Evolutionary conservation across 345 rosid species (phyloP), one percentile per base, ranked within the genome.

Genomic region (Barbarea vulgaris): DNA sequence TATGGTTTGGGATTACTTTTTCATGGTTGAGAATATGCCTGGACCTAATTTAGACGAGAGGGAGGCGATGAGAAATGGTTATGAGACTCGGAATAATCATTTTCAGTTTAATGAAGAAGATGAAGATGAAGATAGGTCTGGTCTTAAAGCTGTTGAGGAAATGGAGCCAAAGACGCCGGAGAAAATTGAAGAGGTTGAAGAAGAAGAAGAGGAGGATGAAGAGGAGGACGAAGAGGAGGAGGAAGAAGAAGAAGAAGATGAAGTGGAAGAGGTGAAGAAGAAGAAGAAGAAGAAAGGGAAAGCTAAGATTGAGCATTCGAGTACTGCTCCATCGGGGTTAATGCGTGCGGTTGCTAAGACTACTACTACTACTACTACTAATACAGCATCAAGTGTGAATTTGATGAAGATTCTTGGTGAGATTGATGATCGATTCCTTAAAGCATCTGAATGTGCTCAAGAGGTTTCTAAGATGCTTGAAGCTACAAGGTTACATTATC

Each of bases 401-500:
- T 69, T 95, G 81, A 84, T 84, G 91, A 80, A 85, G 81, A 81
- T 95, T 55, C 77, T 95, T 78, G 80, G 66, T 31, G 81, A 71
- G 72, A 85, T 95, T 54, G 99, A 95, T 82, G 98, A 95, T 67
- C 85, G 89, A 66, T 95, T 92, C 84, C 73, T 92, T 37, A 92
- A 85, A 78, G 89, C 97, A 3, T 90, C 94, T 0, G 94, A 95
- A 75, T 82, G 86, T 24, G 97, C 99, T 5, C 93, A 84, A 67
- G 96, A 90, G 72, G 96, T 95, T 14, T 85, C 90, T 18, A 90
- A 86, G 78, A 79, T 95, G 96, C 85, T 95, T 34, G 99, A 95
- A 81, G 96, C 96, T 22, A 90, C 96, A 17, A 88, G 89, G 81
- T 42, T 92, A 70, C 99, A 92, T 86, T 95, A 90, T 75, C 99